Conservation (phyloP, 148 eudicot species). For the Agrostemma githago region DNA sequence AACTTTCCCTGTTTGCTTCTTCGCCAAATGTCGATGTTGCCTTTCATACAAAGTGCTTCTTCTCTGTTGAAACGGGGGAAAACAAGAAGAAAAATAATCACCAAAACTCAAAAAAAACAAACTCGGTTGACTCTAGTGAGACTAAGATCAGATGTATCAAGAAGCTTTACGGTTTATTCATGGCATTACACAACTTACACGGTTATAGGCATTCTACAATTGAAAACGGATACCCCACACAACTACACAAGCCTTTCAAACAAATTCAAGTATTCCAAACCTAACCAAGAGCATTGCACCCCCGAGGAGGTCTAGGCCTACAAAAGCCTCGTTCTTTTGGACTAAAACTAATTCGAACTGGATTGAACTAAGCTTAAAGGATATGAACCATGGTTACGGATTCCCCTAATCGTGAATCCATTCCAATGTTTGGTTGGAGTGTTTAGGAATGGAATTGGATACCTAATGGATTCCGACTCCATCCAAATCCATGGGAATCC, state of each 20-base stretch:
- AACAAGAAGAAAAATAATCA: not conserved
- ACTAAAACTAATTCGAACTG: too few species aligned
- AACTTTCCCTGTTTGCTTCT: conserved; percentile 8
- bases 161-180: not conserved
- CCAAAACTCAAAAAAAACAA: not conserved
- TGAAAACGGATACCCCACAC: too few species aligned
- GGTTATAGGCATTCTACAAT: too few species aligned
- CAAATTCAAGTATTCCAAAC: not conserved
- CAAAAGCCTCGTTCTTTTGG: too few species aligned
- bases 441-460: too few species aligned
- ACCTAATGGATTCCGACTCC: too few species aligned
- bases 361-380: too few species aligned
- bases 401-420: too few species aligned
- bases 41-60: conserved; percentile 1
- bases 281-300: not conserved
- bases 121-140: not conserved
- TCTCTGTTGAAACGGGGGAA: conserved; percentile 6
- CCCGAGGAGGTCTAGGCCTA: not conserved
- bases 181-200: too few species aligned
- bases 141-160: not conserved
- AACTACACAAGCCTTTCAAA: not conserved
- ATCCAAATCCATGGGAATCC: too few species aligned
- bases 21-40: not conserved
- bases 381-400: too few species aligned
- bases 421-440: too few species aligned